phyloP scores from a whole-genome alignment of 495 filamentous ascomycete species.

The Aspergillus mulundensis region DNA sequence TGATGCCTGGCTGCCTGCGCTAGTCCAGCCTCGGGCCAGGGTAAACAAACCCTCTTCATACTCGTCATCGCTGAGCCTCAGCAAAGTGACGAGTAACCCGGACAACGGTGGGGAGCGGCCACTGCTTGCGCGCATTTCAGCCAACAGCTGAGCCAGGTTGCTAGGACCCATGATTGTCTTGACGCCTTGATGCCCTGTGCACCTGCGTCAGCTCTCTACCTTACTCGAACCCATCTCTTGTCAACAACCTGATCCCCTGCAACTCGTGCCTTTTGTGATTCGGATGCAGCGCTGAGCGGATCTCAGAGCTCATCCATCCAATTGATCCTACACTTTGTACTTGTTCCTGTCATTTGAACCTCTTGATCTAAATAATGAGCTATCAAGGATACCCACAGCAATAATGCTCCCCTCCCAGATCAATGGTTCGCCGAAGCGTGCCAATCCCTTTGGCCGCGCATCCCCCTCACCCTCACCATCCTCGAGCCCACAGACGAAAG shows the following conservation, averaged over 20 bases:
- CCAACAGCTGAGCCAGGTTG: constrained; percentile 3
- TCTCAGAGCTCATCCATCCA: constrained; percentile 8
- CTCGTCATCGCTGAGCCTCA: too few species aligned
- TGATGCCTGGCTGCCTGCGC: constrained; percentile 32
- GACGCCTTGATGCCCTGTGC: constrained; percentile 5
- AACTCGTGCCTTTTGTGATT: constrained; percentile 3
- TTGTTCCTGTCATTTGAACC: constrained; percentile 12
- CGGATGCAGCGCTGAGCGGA: constrained; percentile 5
- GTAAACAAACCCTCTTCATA: constrained; percentile 43
- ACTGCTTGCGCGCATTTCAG: background rate
- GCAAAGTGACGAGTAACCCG: too few species aligned
- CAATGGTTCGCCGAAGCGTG: constrained; percentile 57
- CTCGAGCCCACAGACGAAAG: constrained; percentile 41
- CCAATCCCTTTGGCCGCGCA: constrained; percentile 68
- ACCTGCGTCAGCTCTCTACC: constrained; percentile 5
- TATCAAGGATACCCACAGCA: constrained; percentile 23
- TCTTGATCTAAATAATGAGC: constrained; percentile 28
- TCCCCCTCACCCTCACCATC: constrained; percentile 60
- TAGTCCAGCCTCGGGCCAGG: constrained; percentile 18
- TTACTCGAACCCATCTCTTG: constrained; percentile 3
- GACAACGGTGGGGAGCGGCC: constrained; percentile 6
- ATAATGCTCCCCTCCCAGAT: constrained; percentile 45
- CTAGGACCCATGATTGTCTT: constrained; percentile 2
- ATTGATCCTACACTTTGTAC: constrained; percentile 3
- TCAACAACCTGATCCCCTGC: constrained; percentile 5